Conservation (phyloP, 371 early-diverging fungal genomes). For the Phascolomyces articulosus region DNA sequence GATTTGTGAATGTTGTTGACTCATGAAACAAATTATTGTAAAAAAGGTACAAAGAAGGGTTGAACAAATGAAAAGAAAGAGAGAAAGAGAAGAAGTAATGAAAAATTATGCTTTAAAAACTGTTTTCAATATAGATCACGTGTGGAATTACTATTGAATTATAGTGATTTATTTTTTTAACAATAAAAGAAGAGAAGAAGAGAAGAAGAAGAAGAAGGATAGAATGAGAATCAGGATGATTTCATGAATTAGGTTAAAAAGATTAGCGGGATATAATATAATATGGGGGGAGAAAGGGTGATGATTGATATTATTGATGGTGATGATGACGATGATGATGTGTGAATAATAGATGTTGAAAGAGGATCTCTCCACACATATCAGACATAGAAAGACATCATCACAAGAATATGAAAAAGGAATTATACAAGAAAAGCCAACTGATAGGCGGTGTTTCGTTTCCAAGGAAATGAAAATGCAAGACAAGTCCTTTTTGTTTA, state of each 20-base stretch:
- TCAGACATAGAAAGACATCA: no score
- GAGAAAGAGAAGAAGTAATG: not conserved
- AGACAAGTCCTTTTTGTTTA: not conserved
- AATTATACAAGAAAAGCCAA: no score
- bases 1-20: constrained; percentile 34
- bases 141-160: not conserved
- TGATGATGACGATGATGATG: not conserved
- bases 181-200: constrained; percentile 2
- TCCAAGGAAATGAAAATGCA: not conserved
- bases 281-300: not conserved
- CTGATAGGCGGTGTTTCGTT: constrained; percentile 7
- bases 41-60: no score
- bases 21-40: constrained; percentile 20
- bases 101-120: not conserved
- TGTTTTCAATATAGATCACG: constrained; percentile 3
- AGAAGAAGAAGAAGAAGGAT: not conserved
- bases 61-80: constrained; percentile 10
- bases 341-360: not conserved
- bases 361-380: not conserved
- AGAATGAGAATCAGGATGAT: not conserved
- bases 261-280: not conserved
- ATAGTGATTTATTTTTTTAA: no score
- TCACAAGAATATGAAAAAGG: no score
- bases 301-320: not conserved
- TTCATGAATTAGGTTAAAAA: not conserved